Base-by-base conservation (phyloP, 139 green algal species). In the Limnomonas spitsbergensis region DNA sequence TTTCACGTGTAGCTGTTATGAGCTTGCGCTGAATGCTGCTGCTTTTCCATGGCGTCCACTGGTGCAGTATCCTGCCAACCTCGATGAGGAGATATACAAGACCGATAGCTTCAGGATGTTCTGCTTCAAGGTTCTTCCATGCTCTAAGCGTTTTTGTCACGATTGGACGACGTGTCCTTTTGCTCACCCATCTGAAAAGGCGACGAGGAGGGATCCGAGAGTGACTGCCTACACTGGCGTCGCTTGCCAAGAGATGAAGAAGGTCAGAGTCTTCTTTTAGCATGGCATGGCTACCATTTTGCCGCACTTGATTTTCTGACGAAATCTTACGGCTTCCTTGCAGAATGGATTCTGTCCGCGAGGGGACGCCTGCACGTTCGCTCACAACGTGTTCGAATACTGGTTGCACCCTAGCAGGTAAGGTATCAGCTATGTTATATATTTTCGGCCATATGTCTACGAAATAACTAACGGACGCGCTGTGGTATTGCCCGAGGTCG, bases 171-270 rank as follows among this genome's bases (percentile, higher is more conserved):
- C 89, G 40, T 98, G 94, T 84, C 94, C 94, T 0, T 98, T 97
- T 77, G 88, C 95, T 4, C 95, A 99, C 73, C 91, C 91, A 4
- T 90, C 93, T 1, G 96, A 99, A 83, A 98, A 98, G 76, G 96
- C 96, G 1, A 85, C 86, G 26, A 85, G 96, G 0, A 82, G 96
- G 2, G 94, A 99, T 82, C 95, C 95, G 1, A 83, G 91, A 0
- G 35, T 87, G 0, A 90, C 90, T 80, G 82, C 78, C 2, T 98
- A 99, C 85, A 95, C 91, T 26, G 97, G 92, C 69, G 92, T 94
- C n/a, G 91, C 94, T 2, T 99, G 95, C 80, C 94, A 95, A 0
- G 91, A 95, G 38, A 98, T 97, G 89, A 96, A 96, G 42, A 92
- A 93, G 83, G 90, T 88, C 39, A 78, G 9, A 47, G 36, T 38